These are phyloP conservation scores for Colletotrichum gloeosporioides DNA, from an alignment of 2,329 filamentous ascomycete genomes.

Conservation along the genomic window DNA sequence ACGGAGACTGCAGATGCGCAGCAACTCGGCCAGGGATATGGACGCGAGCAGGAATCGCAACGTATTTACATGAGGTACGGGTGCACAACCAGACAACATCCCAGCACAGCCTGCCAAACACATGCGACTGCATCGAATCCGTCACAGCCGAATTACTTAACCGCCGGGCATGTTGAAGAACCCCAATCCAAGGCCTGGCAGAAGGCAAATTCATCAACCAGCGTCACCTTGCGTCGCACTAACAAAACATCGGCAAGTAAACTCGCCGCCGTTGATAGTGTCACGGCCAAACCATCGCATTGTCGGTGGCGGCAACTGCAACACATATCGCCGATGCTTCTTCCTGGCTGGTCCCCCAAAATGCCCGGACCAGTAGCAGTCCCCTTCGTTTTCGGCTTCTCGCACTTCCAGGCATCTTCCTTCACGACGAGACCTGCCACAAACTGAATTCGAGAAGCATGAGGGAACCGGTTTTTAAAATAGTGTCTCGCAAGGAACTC, in stretches of 20 bases:
- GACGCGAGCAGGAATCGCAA: not conserved
- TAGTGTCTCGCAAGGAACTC: not conserved
- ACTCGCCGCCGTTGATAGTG: not conserved
- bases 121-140: not conserved
- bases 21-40: not conserved
- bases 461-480: not conserved
- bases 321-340: not conserved
- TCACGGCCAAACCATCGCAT: conserved; percentile 2
- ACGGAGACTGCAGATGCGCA: not conserved
- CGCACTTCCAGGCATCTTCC: not conserved
- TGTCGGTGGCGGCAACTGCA: conserved; percentile 8
- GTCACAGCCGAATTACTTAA: not conserved
- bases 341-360: not conserved
- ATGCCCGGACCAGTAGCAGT: not conserved
- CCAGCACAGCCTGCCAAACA: not conserved
- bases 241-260: not conserved
- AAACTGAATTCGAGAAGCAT: not conserved
- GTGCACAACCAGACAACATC: not conserved
- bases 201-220: not conserved
- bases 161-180: not conserved
- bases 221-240: not conserved
- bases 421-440: not conserved
- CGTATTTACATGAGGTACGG: not conserved
- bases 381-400: not conserved
- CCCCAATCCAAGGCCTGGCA: not conserved